These are phyloP conservation scores for Phytophthora kernoviae DNA, from an alignment of 352 stramenopile genomes.

Conservation along the genomic window DNA sequence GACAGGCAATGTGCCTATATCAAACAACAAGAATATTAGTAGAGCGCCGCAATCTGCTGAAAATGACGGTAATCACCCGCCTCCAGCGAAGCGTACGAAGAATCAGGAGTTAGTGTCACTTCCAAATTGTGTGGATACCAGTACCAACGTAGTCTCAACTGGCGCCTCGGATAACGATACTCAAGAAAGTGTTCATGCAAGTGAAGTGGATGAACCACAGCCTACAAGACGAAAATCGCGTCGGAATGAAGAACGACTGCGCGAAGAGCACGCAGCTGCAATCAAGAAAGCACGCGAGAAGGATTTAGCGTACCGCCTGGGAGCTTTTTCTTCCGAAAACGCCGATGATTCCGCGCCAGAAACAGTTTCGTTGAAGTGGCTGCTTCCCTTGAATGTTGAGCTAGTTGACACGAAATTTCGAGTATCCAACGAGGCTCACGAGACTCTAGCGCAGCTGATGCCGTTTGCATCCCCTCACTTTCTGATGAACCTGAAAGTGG, in stretches of 20 bases:
- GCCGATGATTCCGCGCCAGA: conserved; percentile 9
- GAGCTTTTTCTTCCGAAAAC: conserved; percentile 42
- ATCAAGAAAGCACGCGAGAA: conserved; percentile 66
- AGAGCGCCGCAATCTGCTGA: conserved; percentile 1
- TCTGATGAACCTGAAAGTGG: neutral
- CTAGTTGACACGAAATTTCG: conserved; percentile 36
- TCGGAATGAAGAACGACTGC: conserved; percentile 65
- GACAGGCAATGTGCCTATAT: conserved; percentile 1
- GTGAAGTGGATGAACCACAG: conserved; percentile 31
- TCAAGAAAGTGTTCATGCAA: conserved; percentile 40
- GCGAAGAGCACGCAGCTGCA: conserved; percentile 70
- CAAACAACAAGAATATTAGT: neutral
- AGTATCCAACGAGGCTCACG: conserved; percentile 25
- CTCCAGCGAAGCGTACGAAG: conserved; percentile 20
- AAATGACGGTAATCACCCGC: conserved; percentile 6
- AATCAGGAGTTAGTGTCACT: conserved; percentile 10
- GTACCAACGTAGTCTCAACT: conserved; percentile 1
- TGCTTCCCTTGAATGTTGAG: conserved; percentile 28
- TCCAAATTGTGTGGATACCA: conserved; percentile 10
- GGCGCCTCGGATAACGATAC: conserved; percentile 48
- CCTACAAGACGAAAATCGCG: conserved; percentile 62
- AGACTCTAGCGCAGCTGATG: conserved; percentile 10
- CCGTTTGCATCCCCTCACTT: conserved; percentile 25
- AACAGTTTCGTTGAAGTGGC: conserved; percentile 28
- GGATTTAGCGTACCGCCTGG: conserved; percentile 57